Conservation (phyloP, 177 flowering plant genomes). For the Tripterygium wilfordii region DNA sequence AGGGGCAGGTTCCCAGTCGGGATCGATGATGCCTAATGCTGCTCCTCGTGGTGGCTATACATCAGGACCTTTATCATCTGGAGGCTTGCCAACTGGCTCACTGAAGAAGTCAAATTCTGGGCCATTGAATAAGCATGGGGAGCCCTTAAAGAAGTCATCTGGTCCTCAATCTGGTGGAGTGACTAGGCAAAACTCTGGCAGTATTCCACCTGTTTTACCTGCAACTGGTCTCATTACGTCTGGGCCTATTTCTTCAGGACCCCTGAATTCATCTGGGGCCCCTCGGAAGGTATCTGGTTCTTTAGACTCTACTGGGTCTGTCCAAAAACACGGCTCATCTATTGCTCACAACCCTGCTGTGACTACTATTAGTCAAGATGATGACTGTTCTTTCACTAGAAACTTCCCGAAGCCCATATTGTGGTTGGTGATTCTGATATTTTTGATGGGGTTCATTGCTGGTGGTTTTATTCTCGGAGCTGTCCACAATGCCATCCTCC, state of each 20-base stretch:
- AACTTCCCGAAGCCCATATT: conserved; percentile 73
- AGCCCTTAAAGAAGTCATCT: conserved; percentile 77
- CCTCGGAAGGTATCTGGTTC: conserved; percentile 87
- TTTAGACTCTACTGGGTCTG: conserved; percentile 66
- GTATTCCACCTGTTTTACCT: conserved; percentile 76
- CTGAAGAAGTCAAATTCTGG: conserved; percentile 83
- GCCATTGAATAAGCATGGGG: conserved; percentile 81
- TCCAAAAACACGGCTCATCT: conserved; percentile 46
- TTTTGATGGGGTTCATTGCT: conserved; percentile 91
- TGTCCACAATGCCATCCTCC: conserved; percentile 85
- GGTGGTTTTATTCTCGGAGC: conserved; percentile 95
- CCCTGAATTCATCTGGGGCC: conserved; percentile 83
- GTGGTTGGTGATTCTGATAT: conserved; percentile 66
- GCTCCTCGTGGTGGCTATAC: conserved; percentile 44
- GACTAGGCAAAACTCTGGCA: conserved; percentile 88
- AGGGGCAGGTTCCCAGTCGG: conserved; percentile 75
- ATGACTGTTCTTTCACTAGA: conserved; percentile 62
- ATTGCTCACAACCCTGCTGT: conserved; percentile 72
- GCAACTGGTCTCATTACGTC: conserved; percentile 90
- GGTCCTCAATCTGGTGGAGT: conserved; percentile 90
- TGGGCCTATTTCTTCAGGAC: conserved; percentile 86
- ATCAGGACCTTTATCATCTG: conserved; percentile 55
- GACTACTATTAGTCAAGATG: conserved; percentile 65
- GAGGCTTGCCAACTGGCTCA: conserved; percentile 39
- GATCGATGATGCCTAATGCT: conserved; percentile 60